Evolutionary conservation across 441 rosid species (phyloP), one percentile per base, ranked within the genome.

Genomic region (Biscutella laevigata): DNA sequence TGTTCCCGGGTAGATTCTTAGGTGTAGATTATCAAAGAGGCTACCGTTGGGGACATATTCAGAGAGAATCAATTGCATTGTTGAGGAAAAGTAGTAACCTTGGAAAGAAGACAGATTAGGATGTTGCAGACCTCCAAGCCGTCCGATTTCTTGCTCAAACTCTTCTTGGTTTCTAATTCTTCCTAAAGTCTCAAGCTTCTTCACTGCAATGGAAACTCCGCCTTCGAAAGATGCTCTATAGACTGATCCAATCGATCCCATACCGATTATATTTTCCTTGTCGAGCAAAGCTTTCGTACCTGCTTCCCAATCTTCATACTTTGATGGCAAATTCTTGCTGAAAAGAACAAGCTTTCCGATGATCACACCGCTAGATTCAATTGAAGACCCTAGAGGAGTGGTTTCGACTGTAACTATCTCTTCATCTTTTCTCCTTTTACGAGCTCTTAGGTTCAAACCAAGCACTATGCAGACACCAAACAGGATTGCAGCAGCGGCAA

Each of bases 251-350:
- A 91, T 80, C 1, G 90, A 83, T 11, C 98, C 95, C 15, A 80
- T 70, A 4, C 98, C 98, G 2, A 91, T 81, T 48, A 87, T 67
- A 30, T 76, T 70, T 26, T 91, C 96, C 77, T 91, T 91, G 75
- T 87, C 85, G 6, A 91, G 85, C 75, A 91, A 71, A 42, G 96
- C 86, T 71, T 83, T 87, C 33, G 95, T 83, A 11, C 96, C 98
- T 0, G 85, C 75, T 64, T 83, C 92, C 98, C 98, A 87, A 45
- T 91, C 98, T 82, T 91, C 95, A 48, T 91, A 87, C 65, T 71
- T 87, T 4, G 98, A 77, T 1, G 98, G 98, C 46, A 91, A 61
- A 45, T 69, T 87, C 79, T 87, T 87, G 83, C 96, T 91, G 71
- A 87, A 87, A 37, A 91, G 79, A 47, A 91, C 96, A 62, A 91